Evolutionary conservation across 2,329 filamentous ascomycete genomes (phyloP), one percentile per base, ranked within the genome.

Genomic region (Arthrobotrys megalospora): DNA sequence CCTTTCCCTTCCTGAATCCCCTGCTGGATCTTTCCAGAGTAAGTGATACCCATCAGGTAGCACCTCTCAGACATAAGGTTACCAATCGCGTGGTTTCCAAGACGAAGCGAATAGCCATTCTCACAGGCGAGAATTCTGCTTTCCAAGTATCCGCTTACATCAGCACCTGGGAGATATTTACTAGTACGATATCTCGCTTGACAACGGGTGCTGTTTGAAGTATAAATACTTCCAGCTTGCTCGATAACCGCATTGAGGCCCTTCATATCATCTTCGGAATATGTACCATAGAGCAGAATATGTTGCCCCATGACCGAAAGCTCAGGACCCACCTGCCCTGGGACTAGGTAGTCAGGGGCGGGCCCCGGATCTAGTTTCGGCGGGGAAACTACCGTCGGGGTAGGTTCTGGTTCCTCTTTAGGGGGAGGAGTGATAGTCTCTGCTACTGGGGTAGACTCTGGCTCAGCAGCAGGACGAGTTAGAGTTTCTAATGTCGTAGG

Each of bases 61-160:
- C 48, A 67, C 10, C 14, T 21, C 5, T 52, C 48, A 3, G 47
- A 1, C 6, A 19, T 16, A 36, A 10, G 7, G 3, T n/a, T 21
- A 16, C 65, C 65, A 5, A 55, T 14, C 0, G 28, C 0, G 50
- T 47, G 50, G n/a, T 32, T 47, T 8, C 48, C 50, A n/a, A 58
- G 21, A 2, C 65, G 47, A 41, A 68, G 19, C 11, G 65, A 68
- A 8, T 45, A 68, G 1, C 41, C 41, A 34, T 68, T 43, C 12
- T 45, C 16, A n/a, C 65, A 68, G 8, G 24, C 48, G 10, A 58
- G n/a, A 14, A 68, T 45, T n/a, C 52, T 52, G 8, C 34, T 55
- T 48, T 68, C 50, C 7, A 68, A 11, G 21, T 58, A 47, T 16
- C 65, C 65, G 2, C 34, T 45, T 10, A 43, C 19, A 47, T 58